Percentiles rank a stretch among this genome's conserved stretches.
Evolutionary conservation across 2,329 filamentous ascomycete genomes (phyloP).

Genomic region (Hypoxylon sp.): DNA sequence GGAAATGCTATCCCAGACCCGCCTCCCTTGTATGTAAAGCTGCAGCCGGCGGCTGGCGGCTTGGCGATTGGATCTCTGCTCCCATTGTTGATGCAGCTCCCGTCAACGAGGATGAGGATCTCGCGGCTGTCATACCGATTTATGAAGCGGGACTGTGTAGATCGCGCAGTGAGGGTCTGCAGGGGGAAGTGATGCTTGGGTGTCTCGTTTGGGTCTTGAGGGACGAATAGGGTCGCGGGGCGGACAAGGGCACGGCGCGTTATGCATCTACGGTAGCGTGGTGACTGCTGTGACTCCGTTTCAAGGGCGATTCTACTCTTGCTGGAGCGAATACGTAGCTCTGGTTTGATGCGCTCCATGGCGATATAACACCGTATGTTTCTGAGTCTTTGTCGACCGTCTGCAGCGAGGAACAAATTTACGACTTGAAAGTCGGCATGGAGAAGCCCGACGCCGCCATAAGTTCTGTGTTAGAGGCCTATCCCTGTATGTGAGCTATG

Average conservation of each 20-base stretch:
- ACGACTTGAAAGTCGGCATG: background rate
- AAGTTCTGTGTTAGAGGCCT: too few relatives aligned
- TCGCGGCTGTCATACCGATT: constrained; percentile 55
- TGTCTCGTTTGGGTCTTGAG: constrained; percentile 47
- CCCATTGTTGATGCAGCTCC: constrained; percentile 59
- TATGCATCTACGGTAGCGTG: constrained; percentile 42
- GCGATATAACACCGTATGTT: background rate
- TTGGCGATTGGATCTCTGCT: constrained; percentile 43
- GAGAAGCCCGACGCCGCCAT: background rate
- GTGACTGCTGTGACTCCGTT: constrained; percentile 32
- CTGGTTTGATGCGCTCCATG: background rate
- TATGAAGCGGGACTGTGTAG: constrained; percentile 53
- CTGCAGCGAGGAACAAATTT: background rate
- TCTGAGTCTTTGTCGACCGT: background rate
- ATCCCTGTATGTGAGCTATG: background rate
- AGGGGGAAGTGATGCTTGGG: constrained; percentile 55
- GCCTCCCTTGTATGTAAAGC: constrained; percentile 52
- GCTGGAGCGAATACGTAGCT: background rate
- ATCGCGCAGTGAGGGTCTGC: constrained; percentile 50
- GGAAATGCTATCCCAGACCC: constrained; percentile 34
- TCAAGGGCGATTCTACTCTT: constrained; percentile 33
- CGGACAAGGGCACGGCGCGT: constrained; percentile 47
- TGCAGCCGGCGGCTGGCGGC: constrained; percentile 47
- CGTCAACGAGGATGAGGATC: constrained; percentile 60
- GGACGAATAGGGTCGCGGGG: constrained; percentile 51